Percentiles rank a stretch among this genome's conserved stretches.
These are phyloP conservation scores for Aspergillus sclerotiicarbonarius DNA, from an alignment of 495 filamentous ascomycete genomes.

Conservation along the genomic window DNA sequence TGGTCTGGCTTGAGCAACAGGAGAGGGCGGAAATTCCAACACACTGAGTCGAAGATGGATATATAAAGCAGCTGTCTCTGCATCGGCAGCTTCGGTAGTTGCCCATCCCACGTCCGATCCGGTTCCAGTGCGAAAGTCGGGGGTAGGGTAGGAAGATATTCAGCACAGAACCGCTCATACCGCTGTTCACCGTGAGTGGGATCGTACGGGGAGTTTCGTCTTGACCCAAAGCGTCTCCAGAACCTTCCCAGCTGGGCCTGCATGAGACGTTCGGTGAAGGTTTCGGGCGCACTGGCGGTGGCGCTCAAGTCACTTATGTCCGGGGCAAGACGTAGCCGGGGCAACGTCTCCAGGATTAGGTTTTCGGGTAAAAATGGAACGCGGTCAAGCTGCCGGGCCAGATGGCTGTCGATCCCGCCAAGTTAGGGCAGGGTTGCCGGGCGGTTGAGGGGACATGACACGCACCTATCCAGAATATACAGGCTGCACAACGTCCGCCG, in stretches of 20 bases:
- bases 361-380: too few relatives aligned
- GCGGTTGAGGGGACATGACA: constrained; percentile 12
- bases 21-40: constrained; percentile 25
- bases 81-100: constrained; percentile 16
- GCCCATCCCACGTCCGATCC: constrained; percentile 22
- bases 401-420: too few relatives aligned
- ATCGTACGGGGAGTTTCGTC: constrained; percentile 13
- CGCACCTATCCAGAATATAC: constrained; percentile 25
- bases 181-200: constrained; percentile 16
- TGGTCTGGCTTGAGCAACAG: constrained; percentile 11
- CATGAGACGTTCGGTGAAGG: constrained; percentile 23
- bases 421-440: too few relatives aligned
- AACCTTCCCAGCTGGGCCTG: constrained; percentile 23
- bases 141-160: constrained; percentile 21
- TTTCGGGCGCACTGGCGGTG: too few relatives aligned
- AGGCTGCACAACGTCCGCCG: constrained; percentile 27
- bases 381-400: too few relatives aligned
- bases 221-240: constrained; percentile 15
- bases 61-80: constrained; percentile 28
- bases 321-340: too few relatives aligned
- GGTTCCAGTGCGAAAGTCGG: constrained; percentile 21
- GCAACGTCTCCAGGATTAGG: too few relatives aligned
- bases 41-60: constrained; percentile 26
- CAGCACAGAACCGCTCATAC: constrained; percentile 24
- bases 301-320: too few relatives aligned